Conservation (phyloP, 148 eudicot species). For the Diospyros lotus region DNA sequence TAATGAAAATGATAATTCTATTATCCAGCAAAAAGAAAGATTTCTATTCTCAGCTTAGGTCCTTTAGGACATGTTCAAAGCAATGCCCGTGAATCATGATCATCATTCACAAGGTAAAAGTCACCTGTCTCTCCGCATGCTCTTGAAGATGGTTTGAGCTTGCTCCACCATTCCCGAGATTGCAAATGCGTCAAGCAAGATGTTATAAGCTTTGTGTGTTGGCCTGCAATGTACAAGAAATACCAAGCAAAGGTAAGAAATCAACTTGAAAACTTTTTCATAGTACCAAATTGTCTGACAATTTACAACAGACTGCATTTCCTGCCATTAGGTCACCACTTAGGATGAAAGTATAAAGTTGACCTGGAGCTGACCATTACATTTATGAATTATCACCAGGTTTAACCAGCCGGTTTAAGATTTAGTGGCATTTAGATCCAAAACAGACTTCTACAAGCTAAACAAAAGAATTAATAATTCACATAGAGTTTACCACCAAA, state of each 20-base stretch:
- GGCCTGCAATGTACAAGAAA: conserved; percentile 53
- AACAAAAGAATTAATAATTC: neutral
- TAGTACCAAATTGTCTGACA: too few relatives aligned
- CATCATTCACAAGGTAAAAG: neutral
- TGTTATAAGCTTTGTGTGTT: conserved; percentile 82
- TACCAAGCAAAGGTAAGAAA: conserved; percentile 1
- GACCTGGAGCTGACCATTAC: neutral
- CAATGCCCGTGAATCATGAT: neutral
- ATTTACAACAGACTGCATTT: neutral
- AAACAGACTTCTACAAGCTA: neutral
- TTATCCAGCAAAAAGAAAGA: neutral
- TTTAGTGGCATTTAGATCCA: neutral
- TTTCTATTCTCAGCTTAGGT: neutral
- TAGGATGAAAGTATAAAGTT: neutral
- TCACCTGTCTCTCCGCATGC: conserved; percentile 97
- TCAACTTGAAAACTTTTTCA: neutral
- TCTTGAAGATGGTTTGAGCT: conserved; percentile 78
- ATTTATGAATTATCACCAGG: neutral
- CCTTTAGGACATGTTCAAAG: too few relatives aligned
- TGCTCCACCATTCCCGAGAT: conserved; percentile 98
- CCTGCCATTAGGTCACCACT: conserved; percentile 1
- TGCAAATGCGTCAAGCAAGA: conserved; percentile 95
- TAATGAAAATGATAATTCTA: neutral
- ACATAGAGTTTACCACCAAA: neutral
- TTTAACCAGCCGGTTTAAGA: neutral